Evolutionary conservation across 345 rosid species (phyloP), one percentile per base, ranked within the genome.

Genomic region (Combretum micranthum): DNA sequence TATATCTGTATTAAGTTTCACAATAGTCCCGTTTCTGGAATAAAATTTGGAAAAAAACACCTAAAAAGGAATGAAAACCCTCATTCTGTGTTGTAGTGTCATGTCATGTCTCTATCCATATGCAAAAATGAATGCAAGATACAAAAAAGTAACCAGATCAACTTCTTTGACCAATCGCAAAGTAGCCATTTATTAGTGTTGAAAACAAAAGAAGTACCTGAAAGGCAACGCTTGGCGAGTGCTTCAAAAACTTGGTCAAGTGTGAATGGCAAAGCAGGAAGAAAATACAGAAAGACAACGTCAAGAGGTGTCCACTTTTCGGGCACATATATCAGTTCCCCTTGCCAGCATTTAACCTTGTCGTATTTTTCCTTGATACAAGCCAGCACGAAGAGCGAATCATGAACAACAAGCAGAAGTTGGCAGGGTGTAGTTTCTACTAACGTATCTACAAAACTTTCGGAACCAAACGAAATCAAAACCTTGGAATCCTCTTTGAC

Each of bases 261-360:
- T 4, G 71, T 25, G 25, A 83, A 77, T 2, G 85, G 79, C 81
- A 92, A 53, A 12, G 85, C 93, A 47, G 98, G 97, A 56, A 86
- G 73, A 63, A 84, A 88, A 69, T 84, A 88, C 54, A 92, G 86
- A 70, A 84, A 92, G 47, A 81, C 85, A 39, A 72, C 87, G 68
- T 92, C 88, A n/a, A 88, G 72, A 0, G 98, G 89, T 42, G 76
- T 76, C 97, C 98, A 92, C 71, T 86, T 84, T 45, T 84, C 83
- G 0, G 98, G 96, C 50, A 82, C 82, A 69, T 80, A 73, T 20
- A 76, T 79, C 57, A 92, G 57, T 42, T 92, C 97, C 20, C 98
- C 97, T 75, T 88, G 98, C 98, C 98, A 92, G 75, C 98, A 92
- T 69, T 86, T 88, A 47, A 86, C 81, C 44, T 78, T 58, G 57